A percentile compares a stretch with the other conserved stretches of the same genome.
phyloP scores from a whole-genome alignment of 2,329 filamentous ascomycete genomes.

The Phaeosphaeria sp. region DNA sequence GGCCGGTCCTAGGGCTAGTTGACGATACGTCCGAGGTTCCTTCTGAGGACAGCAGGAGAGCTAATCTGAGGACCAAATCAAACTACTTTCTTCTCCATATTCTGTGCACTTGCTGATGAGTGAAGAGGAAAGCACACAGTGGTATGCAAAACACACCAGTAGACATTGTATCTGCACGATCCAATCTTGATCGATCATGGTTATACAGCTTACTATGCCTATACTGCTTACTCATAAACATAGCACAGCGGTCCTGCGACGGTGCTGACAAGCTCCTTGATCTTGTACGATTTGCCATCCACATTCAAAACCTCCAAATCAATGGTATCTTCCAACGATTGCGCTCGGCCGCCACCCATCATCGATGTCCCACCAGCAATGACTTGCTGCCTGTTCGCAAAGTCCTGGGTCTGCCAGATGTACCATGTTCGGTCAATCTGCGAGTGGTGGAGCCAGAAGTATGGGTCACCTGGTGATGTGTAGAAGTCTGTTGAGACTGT shows the following conservation, averaged over 20 bases:
- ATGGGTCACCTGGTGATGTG: constrained; percentile 54
- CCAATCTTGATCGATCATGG: not conserved
- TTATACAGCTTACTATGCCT: too few species aligned
- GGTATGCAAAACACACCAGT: not conserved
- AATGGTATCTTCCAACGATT: constrained; percentile 41
- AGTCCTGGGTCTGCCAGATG: constrained; percentile 58
- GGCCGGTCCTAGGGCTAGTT: constrained; percentile 13
- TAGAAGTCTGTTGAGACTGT: constrained; percentile 46
- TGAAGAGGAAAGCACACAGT: not conserved
- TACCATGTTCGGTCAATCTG: constrained; percentile 58
- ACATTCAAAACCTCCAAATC: constrained; percentile 49
- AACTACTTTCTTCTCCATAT: not conserved
- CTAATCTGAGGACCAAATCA: constrained; percentile 42
- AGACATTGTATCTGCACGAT: not conserved
- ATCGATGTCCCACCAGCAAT: constrained; percentile 55
- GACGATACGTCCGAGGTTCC: constrained; percentile 28
- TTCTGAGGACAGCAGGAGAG: constrained; percentile 44
- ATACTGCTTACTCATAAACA: constrained; percentile 45
- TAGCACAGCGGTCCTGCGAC: constrained; percentile 57
- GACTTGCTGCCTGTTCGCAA: constrained; percentile 46
- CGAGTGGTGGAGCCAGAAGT: constrained; percentile 58
- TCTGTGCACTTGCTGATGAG: not conserved
- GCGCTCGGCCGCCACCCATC: constrained; percentile 32
- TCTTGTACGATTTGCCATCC: constrained; percentile 43
- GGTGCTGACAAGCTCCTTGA: constrained; percentile 55